Evolutionary conservation across 768 basidiomycete genomes (phyloP).

Genomic region (Tricholoma saponaceum): DNA sequence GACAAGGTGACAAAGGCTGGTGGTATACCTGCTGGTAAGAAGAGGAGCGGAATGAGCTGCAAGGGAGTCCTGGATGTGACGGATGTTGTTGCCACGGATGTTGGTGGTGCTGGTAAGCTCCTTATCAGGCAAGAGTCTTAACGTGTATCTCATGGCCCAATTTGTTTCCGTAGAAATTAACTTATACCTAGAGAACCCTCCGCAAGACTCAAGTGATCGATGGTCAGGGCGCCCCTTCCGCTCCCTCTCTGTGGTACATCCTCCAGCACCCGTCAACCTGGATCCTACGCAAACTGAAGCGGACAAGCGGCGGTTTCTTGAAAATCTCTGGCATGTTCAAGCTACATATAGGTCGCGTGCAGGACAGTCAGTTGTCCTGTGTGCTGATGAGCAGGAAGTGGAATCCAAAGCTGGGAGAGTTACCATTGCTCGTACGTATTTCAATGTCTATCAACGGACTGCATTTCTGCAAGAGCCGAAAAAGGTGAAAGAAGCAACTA

Average conservation of each 20-base stretch:
- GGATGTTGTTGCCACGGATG: slow-evolving; percentile 79
- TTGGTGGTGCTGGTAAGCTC: slow-evolving; percentile 76
- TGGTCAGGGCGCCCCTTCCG: slow-evolving; percentile 90
- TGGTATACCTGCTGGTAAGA: slow-evolving; percentile 58
- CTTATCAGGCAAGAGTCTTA: neutral
- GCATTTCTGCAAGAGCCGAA: slow-evolving; percentile 73
- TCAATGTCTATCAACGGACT: slow-evolving; percentile 82
- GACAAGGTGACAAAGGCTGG: slow-evolving; percentile 68
- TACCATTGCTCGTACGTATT: slow-evolving; percentile 78
- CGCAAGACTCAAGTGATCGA: slow-evolving; percentile 74
- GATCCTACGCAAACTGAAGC: slow-evolving; percentile 59
- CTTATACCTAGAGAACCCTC: slow-evolving; percentile 78
- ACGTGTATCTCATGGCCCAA: neutral
- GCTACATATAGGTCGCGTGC: slow-evolving; percentile 70
- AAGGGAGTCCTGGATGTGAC: slow-evolving; percentile 83
- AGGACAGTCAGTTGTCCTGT: slow-evolving; percentile 70
- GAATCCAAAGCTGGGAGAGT: slow-evolving; percentile 58
- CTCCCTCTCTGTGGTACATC: slow-evolving; percentile 70
- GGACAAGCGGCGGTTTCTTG: slow-evolving; percentile 81
- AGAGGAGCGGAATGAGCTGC: slow-evolving; percentile 78
- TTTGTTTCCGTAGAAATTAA: slow-evolving; percentile 63
- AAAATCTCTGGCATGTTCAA: slow-evolving; percentile 88
- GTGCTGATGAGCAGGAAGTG: slow-evolving; percentile 72
- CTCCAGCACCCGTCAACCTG: slow-evolving; percentile 60
- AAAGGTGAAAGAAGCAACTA: slow-evolving; percentile 51